Conservation (phyloP, 257 asterid genomes). For the Oldenlandia corymbosa region DNA sequence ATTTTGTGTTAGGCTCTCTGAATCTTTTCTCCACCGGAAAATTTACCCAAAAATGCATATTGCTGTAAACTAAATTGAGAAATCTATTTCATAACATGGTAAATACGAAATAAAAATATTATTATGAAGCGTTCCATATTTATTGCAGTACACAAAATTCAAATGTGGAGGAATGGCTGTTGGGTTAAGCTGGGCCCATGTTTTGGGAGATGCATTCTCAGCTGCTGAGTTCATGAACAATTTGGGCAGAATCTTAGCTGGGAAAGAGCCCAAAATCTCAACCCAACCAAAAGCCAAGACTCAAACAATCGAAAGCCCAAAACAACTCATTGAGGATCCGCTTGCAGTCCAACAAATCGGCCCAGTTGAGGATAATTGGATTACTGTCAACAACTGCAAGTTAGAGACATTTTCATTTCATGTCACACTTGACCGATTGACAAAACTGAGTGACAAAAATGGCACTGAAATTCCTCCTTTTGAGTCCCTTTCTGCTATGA, state of each 20-base stretch:
- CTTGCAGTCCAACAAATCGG: conserved; percentile 55
- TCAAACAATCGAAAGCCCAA: neutral
- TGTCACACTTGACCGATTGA: conserved; percentile 36
- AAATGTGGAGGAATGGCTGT: conserved; percentile 78
- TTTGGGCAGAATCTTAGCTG: conserved; percentile 32
- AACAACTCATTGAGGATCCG: conserved; percentile 28
- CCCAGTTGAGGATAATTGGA: conserved; percentile 81
- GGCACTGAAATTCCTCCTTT: conserved; percentile 32
- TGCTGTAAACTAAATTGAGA: too few species aligned
- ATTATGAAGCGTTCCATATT: too few species aligned
- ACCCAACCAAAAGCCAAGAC: conserved; percentile 29
- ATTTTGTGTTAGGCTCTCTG: too few species aligned
- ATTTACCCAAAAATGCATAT: too few species aligned
- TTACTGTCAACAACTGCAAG: conserved; percentile 25
- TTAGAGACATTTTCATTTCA: conserved; percentile 52
- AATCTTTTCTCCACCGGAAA: too few species aligned
- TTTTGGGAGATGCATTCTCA: conserved; percentile 70
- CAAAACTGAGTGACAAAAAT: conserved; percentile 16
- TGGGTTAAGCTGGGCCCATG: conserved; percentile 92
- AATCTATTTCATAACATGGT: too few species aligned
- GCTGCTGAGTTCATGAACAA: conserved; percentile 49
- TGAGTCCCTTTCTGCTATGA: conserved; percentile 53
- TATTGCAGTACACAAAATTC: conserved; percentile 54
- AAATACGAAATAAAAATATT: too few species aligned
- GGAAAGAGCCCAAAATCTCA: conserved; percentile 22